Percentiles rank a stretch among this genome's conserved stretches.
Conservation (phyloP, 2,329 filamentous ascomycete species). For the Lachnellula hyalina region DNA sequence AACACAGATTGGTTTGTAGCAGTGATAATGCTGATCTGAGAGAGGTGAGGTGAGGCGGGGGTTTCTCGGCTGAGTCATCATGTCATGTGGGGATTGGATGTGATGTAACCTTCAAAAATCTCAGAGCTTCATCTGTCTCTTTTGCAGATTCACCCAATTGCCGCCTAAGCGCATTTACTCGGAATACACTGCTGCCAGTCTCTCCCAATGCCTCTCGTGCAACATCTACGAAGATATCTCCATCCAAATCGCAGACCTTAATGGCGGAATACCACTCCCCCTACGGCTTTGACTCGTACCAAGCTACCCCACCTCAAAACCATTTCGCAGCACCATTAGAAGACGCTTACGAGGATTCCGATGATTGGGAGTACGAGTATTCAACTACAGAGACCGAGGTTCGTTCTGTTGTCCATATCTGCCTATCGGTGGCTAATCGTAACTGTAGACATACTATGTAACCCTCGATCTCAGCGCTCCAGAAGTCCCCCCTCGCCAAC, state of each 20-base stretch:
- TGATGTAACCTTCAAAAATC: background rate
- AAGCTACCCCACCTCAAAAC: conserved; percentile 18
- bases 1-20: no score
- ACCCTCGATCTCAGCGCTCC: conserved; percentile 54
- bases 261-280: conserved; percentile 15
- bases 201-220: conserved; percentile 17
- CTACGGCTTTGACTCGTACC: background rate
- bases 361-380: conserved; percentile 65
- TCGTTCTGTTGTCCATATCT: background rate
- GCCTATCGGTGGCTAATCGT: background rate
- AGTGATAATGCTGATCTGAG: no score
- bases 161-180: background rate
- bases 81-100: background rate
- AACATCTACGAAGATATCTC: conserved; percentile 15
- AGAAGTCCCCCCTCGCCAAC: conserved; percentile 18
- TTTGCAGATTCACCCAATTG: background rate
- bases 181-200: background rate
- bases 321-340: conserved; percentile 6
- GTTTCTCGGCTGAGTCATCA: background rate
- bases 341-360: conserved; percentile 42
- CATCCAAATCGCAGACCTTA: conserved; percentile 24
- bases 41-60: background rate
- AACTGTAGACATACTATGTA: conserved; percentile 54
- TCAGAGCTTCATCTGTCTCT: background rate
- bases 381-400: conserved; percentile 59